Evolutionary conservation across 2,329 filamentous ascomycete genomes (phyloP).

Genomic region (Aspergillus calidoustus): DNA sequence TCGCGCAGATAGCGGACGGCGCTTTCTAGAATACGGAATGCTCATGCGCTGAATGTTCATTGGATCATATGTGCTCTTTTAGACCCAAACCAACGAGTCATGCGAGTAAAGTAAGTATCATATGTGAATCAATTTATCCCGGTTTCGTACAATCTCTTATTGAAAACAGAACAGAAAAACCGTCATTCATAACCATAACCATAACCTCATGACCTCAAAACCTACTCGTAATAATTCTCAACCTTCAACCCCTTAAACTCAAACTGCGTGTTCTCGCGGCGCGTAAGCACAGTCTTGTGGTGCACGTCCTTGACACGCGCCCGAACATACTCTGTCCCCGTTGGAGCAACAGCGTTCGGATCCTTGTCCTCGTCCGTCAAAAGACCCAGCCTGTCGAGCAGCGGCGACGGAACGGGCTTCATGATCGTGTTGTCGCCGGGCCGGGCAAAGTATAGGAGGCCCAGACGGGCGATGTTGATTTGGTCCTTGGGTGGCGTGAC

Average conservation of each 20-base stretch:
- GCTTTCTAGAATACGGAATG: no score
- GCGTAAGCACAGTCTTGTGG: slow-evolving; percentile 50
- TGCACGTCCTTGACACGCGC: slow-evolving; percentile 54
- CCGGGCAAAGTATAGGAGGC: slow-evolving; percentile 51
- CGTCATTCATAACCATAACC: neutral
- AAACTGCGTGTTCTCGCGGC: slow-evolving; percentile 50
- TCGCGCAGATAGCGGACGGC: no score
- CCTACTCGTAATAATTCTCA: slow-evolving; percentile 39
- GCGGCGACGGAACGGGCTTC: slow-evolving; percentile 32
- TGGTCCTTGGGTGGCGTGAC: slow-evolving; percentile 52
- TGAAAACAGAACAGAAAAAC: no score
- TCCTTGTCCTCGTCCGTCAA: slow-evolving; percentile 18
- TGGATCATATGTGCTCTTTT: no score
- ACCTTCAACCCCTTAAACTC: slow-evolving; percentile 50
- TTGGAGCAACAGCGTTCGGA: slow-evolving; percentile 34
- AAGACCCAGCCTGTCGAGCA: slow-evolving; percentile 39
- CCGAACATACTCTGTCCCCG: slow-evolving; percentile 53
- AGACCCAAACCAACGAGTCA: no score
- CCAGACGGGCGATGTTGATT: slow-evolving; percentile 41
- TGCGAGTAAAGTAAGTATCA: no score
- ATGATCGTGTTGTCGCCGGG: slow-evolving; percentile 37
- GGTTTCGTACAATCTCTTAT: no score
- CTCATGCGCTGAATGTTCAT: no score
- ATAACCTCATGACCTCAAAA: neutral
- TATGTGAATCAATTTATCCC: no score